Evolutionary conservation across 1,139 yeast genomes (phyloP), one percentile per base, ranked within the genome.

Genomic region (Zygoascus hellenicus): DNA sequence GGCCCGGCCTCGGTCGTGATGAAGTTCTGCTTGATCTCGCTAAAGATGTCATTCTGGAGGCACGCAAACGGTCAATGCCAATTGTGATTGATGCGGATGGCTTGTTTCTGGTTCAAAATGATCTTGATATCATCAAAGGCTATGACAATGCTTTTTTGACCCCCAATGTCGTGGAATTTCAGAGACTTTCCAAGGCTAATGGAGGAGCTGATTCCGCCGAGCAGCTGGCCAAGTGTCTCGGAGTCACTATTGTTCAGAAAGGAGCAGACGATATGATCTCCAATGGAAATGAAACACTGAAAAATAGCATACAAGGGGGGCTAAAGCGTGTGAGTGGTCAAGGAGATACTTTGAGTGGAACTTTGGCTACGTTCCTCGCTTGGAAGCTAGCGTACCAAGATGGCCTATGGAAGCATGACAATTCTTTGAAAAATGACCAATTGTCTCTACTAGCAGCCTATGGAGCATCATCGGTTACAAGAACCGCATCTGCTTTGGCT

Each of bases 1-100:
- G 98, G 0, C 97, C 98, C 0, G 98, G 98, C 0, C 76, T 89
- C 53, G 98, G 98, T 0, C 70, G 97, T 42, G 96, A 88, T 62
- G 66, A 70, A 4, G 63, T 77, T 33, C 83, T 88, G 88, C 65
- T 83, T 51, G 71, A 75, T 46, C 74, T 83, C 1, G 73, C 84
- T 48, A 74, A 74, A 10, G 63, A 72, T 39, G 74, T 90, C 22
- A 71, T 92, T 43, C 71, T 72, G 51, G 78, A 79, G 54, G 72
- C 83, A 40, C 75, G 72, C 54, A 72, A 64, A 14, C 65, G 76
- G 14, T 54, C 75, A 9, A 60, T 76, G 49, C 96, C 96, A 0
- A 64, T 92, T 15, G 79, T 92, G 2, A 64, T 92, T 43, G 98
- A 92, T 62, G 98, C 97, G 0, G 98, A 92, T 66, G 89, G 92